Conservation (phyloP, 495 filamentous ascomycete genomes). For the Daldinia bambusicola region DNA sequence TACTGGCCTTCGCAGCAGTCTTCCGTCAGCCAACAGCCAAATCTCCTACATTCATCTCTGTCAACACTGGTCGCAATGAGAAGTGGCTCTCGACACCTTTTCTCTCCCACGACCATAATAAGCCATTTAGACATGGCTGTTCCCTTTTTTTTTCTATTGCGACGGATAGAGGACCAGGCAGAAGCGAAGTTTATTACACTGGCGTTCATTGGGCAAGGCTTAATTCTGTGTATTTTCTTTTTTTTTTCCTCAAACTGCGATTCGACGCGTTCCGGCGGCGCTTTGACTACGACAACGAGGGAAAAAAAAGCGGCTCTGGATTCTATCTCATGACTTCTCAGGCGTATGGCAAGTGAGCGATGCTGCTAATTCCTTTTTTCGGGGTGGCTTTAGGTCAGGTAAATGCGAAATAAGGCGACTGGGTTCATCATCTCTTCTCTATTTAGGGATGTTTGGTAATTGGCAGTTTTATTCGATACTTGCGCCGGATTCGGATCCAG, state of each 20-base stretch:
- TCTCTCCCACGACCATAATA: background rate
- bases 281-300: conserved; percentile 18
- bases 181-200: conserved; percentile 11
- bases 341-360: conserved; percentile 44
- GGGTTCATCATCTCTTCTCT: conserved; percentile 1
- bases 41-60: background rate
- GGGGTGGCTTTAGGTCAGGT: conserved; percentile 25
- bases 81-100: background rate
- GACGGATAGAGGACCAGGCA: conserved; percentile 16
- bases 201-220: conserved; percentile 34
- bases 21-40: background rate
- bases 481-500: conserved; percentile 6
- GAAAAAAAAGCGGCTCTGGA: conserved; percentile 16
- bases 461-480: conserved; percentile 18
- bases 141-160: conserved; percentile 8
- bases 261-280: conserved; percentile 28
- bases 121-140: background rate
- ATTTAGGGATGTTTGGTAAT: conserved; percentile 1
- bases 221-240: conserved; percentile 22
- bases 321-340: conserved; percentile 18
- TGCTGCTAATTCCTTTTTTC: conserved; percentile 25
- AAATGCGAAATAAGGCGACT: conserved; percentile 20
- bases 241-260: conserved; percentile 3
- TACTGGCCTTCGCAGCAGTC: background rate
- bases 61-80: background rate